phyloP scores from a whole-genome alignment of 2,329 filamentous ascomycete genomes.

The Hypoxylon sp. region DNA sequence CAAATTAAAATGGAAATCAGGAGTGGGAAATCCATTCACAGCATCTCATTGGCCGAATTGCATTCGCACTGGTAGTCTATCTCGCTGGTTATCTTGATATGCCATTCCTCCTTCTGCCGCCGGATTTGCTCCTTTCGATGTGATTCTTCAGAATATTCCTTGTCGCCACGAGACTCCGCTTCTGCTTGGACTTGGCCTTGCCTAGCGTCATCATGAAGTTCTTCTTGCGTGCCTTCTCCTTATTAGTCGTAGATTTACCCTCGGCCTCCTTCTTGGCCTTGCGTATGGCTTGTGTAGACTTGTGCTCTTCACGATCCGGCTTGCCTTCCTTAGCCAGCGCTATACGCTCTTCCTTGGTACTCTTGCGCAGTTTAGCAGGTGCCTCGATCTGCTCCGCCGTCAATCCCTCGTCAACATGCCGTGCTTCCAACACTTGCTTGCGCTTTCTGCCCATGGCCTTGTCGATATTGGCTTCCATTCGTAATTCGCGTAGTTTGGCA shows the following conservation, averaged over 20 bases:
- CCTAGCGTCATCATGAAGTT: conserved; percentile 99
- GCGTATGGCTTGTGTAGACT: conserved; percentile 85
- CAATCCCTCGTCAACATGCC: conserved; percentile 87
- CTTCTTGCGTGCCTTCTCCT: conserved; percentile 97
- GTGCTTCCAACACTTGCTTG: conserved; percentile 64
- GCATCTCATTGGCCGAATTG: not conserved
- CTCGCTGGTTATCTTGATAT: conserved; percentile 30
- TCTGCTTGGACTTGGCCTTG: conserved; percentile 95
- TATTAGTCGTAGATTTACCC: conserved; percentile 97
- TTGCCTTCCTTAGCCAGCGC: conserved; percentile 87
- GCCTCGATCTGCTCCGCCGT: conserved; percentile 94
- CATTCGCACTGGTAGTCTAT: conserved; percentile 16
- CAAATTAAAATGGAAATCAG: not conserved
- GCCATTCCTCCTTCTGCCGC: conserved; percentile 83
- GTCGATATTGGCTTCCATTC: conserved; percentile 78
- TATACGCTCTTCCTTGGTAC: conserved; percentile 90
- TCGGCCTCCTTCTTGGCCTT: conserved; percentile 89
- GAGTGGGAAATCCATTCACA: not conserved
- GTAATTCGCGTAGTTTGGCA: conserved; percentile 92
- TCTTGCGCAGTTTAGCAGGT: conserved; percentile 83
- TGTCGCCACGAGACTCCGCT: conserved; percentile 91
- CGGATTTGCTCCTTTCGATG: conserved; percentile 84
- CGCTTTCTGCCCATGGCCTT: conserved; percentile 70
- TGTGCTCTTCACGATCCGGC: conserved; percentile 82
- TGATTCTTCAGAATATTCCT: conserved; percentile 85